A percentile compares a stretch with the other conserved stretches of the same genome.
Conservation (phyloP, 2,329 filamentous ascomycete species). For the Fusarium drepaniforme region DNA sequence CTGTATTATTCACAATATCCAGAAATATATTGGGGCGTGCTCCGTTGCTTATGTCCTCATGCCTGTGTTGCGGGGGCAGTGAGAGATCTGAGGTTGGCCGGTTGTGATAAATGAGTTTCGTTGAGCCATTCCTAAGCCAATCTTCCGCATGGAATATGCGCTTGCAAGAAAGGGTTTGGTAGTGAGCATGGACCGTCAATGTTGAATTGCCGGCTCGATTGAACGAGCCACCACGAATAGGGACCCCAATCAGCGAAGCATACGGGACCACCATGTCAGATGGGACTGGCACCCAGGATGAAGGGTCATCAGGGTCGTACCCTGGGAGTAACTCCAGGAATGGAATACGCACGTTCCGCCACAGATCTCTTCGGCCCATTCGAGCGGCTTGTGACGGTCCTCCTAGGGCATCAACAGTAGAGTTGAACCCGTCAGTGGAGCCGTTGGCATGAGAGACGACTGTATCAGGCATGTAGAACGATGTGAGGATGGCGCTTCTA, state of each 20-base stretch:
- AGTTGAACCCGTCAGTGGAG: neutral
- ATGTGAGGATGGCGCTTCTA: neutral
- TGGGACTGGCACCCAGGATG: neutral
- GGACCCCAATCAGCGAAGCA: neutral
- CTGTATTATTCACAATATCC: neutral
- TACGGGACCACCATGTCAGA: neutral
- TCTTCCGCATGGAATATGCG: neutral
- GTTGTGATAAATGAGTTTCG: neutral
- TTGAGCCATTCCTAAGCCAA: neutral
- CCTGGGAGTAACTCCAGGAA: constrained; percentile 2
- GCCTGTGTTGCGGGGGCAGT: neutral
- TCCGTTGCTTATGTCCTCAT: neutral
- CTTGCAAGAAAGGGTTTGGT: constrained; percentile 2
- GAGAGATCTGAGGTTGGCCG: neutral
- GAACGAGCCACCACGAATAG: neutral
- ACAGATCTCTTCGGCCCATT: neutral
- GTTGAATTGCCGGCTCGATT: constrained; percentile 5
- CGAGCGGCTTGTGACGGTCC: neutral
- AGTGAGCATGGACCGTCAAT: neutral
- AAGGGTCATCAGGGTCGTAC: neutral
- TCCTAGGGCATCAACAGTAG: fast-evolving
- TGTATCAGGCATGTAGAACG: neutral
- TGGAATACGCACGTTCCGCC: neutral
- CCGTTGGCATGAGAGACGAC: neutral
- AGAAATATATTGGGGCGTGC: neutral